Percentiles rank a stretch among this genome's conserved stretches.
These are phyloP conservation scores for Scheffersomyces insectosa DNA, from an alignment of 1,139 yeast species.

Conservation along the genomic window DNA sequence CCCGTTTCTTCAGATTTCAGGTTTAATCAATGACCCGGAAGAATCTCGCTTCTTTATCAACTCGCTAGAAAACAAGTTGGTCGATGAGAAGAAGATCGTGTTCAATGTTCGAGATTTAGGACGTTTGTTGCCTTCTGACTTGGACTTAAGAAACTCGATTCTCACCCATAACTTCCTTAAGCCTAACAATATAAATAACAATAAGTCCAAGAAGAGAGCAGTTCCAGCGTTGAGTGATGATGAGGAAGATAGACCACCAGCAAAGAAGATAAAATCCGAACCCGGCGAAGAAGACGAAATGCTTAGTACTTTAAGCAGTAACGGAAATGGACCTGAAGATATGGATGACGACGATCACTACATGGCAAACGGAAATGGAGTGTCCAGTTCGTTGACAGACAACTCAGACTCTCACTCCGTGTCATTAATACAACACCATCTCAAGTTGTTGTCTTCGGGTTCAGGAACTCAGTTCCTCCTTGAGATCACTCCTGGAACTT, in stretches of 20 bases:
- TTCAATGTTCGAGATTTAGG: slow-evolving; percentile 58
- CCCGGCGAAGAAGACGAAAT: slow-evolving; percentile 12
- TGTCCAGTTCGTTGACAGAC: slow-evolving; percentile 19
- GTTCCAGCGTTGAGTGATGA: slow-evolving; percentile 7
- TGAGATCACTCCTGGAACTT: slow-evolving; percentile 44
- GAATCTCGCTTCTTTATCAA: slow-evolving; percentile 30
- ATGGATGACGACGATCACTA: too few species aligned
- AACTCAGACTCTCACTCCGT: slow-evolving; percentile 20
- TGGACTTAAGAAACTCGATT: slow-evolving; percentile 54
- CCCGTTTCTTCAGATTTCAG: slow-evolving; percentile 33
- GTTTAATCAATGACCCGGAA: slow-evolving; percentile 43
- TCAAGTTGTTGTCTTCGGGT: slow-evolving; percentile 50
- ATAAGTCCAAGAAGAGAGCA: slow-evolving; percentile 26
- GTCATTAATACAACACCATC: slow-evolving; percentile 43
- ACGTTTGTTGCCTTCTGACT: slow-evolving; percentile 40
- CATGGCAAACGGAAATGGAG: slow-evolving; percentile 5
- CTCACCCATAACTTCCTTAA: slow-evolving; percentile 36
- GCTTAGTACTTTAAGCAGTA: slow-evolving; percentile 1
- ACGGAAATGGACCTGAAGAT: not conserved
- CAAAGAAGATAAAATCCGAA: slow-evolving; percentile 48
- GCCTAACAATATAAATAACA: slow-evolving; percentile 15
- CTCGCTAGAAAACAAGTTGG: slow-evolving; percentile 35
- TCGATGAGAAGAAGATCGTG: slow-evolving; percentile 41
- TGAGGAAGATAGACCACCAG: slow-evolving; percentile 19
- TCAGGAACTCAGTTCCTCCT: slow-evolving; percentile 18